These are phyloP conservation scores for Botrytis cinerea DNA, from an alignment of 2,329 filamentous ascomycete genomes.

Conservation along the genomic window DNA sequence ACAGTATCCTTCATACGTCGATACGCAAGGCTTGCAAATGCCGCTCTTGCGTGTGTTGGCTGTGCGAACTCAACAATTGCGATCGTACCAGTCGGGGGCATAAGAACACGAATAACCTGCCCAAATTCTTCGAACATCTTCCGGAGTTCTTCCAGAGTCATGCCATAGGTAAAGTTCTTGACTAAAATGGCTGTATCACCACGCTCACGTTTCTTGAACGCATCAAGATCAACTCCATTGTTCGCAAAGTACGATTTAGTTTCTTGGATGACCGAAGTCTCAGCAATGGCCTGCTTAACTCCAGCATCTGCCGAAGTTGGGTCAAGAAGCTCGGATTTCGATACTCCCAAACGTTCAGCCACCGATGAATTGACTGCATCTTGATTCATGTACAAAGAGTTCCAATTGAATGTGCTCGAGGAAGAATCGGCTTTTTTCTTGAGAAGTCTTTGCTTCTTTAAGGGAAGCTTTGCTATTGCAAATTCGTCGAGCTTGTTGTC, in stretches of 20 bases:
- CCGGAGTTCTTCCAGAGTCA: slow-evolving; percentile 56
- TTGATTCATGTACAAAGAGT: slow-evolving; percentile 98
- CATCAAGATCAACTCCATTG: slow-evolving; percentile 87
- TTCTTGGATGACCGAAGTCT: slow-evolving; percentile 94
- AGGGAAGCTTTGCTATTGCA: slow-evolving; percentile 82
- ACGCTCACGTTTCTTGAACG: slow-evolving; percentile 82
- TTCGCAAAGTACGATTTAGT: slow-evolving; percentile 87
- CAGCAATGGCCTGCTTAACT: slow-evolving; percentile 94
- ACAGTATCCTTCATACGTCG: slow-evolving; percentile 88
- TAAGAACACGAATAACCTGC: slow-evolving; percentile 76
- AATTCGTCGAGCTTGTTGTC: slow-evolving; percentile 84
- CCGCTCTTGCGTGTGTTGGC: slow-evolving; percentile 75
- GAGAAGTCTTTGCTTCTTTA: slow-evolving; percentile 93
- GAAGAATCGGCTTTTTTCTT: slow-evolving; percentile 80
- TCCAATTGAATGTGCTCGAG: slow-evolving; percentile 88
- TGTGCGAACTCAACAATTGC: slow-evolving; percentile 89
- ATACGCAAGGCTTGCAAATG: slow-evolving; percentile 84
- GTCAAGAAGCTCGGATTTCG: slow-evolving; percentile 89
- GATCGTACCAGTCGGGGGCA: slow-evolving; percentile 91
- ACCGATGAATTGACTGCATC: slow-evolving; percentile 92
- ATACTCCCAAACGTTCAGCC: slow-evolving; percentile 81
- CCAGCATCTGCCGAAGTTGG: slow-evolving; percentile 94
- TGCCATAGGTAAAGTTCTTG: slow-evolving; percentile 85
- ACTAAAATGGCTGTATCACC: slow-evolving; percentile 87
- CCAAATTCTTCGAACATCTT: slow-evolving; percentile 64